These are phyloP conservation scores for Saccharomyces hybrid DNA, from an alignment of 1,139 yeast species.

Conservation along the genomic window DNA sequence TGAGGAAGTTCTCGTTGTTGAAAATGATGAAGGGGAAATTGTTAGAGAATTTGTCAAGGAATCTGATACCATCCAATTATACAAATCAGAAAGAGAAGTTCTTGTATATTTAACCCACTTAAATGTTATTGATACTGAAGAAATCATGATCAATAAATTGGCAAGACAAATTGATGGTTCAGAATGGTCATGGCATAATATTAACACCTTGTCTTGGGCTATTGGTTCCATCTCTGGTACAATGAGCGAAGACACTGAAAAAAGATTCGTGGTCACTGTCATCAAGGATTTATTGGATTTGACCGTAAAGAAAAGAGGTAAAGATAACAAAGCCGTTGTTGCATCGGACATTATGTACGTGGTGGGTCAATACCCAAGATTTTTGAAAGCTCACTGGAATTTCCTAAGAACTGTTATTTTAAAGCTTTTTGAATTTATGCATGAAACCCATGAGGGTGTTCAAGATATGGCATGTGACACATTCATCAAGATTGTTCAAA, in stretches of 20 bases:
- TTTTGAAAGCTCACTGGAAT: conserved; percentile 96
- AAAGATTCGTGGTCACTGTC: conserved; percentile 84
- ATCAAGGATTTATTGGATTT: conserved; percentile 84
- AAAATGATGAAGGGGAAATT: conserved; percentile 97
- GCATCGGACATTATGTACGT: conserved; percentile 99
- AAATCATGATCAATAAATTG: conserved; percentile 85
- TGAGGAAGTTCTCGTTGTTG: conserved; percentile 93
- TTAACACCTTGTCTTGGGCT: conserved; percentile 33
- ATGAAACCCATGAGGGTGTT: conserved; percentile 98
- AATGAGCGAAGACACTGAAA: conserved; percentile 97
- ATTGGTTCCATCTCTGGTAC: conserved; percentile 46
- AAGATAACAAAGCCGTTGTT: conserved; percentile 96
- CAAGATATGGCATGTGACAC: conserved; percentile 99
- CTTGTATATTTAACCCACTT: conserved; percentile 91
- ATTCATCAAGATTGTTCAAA: conserved; percentile 86
- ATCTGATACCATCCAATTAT: conserved; percentile 90
- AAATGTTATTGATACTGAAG: conserved; percentile 89
- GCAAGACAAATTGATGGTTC: conserved; percentile 90
- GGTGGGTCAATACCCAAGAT: conserved; percentile 98
- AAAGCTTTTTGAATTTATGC: conserved; percentile 96
- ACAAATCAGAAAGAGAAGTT: conserved; percentile 93
- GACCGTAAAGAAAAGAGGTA: conserved; percentile 94
- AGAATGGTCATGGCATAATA: conserved; percentile 98
- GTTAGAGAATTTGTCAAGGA: conserved; percentile 96
- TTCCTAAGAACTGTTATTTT: conserved; percentile 92